phyloP scores from a whole-genome alignment of 2,329 filamentous ascomycete species.

The Penicillium thymicola region DNA sequence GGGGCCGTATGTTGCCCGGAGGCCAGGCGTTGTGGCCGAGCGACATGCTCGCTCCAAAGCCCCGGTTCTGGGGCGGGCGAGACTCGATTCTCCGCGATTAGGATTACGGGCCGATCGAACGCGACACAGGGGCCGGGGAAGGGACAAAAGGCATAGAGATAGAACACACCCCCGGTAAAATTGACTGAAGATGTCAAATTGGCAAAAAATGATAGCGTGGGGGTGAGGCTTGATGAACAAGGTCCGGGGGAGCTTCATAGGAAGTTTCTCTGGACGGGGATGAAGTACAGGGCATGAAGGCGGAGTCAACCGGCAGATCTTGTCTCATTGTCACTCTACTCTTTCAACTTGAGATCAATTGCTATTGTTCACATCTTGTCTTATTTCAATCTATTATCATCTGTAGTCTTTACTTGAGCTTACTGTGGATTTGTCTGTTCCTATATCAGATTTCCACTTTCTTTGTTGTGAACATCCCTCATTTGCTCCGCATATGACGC shows the following conservation, averaged over 20 bases:
- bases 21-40: conserved; percentile 67
- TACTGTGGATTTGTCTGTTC: background rate
- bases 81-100: conserved; percentile 46
- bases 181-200: conserved; percentile 29
- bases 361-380: background rate
- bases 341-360: conserved; percentile 2
- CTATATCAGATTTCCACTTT: background rate
- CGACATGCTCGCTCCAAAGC: conserved; percentile 58
- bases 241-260: conserved; percentile 31
- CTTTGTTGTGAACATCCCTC: conserved; percentile 2
- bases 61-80: conserved; percentile 46
- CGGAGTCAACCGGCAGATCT: conserved; percentile 31
- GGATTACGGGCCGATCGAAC: conserved; percentile 33
- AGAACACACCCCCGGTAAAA: conserved; percentile 20
- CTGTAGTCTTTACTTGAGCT: background rate
- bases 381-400: background rate
- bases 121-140: conserved; percentile 23
- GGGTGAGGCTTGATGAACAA: conserved; percentile 39
- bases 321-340: conserved; percentile 28
- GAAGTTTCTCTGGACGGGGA: conserved; percentile 41
- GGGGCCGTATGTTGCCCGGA: conserved; percentile 56
- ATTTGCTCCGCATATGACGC: conserved; percentile 29
- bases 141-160: conserved; percentile 35
- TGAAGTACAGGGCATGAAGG: conserved; percentile 37
- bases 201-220: conserved; percentile 34